Base-by-base conservation (phyloP, 352 stramenopile genomes). In the Phytophthora pinifolia region DNA sequence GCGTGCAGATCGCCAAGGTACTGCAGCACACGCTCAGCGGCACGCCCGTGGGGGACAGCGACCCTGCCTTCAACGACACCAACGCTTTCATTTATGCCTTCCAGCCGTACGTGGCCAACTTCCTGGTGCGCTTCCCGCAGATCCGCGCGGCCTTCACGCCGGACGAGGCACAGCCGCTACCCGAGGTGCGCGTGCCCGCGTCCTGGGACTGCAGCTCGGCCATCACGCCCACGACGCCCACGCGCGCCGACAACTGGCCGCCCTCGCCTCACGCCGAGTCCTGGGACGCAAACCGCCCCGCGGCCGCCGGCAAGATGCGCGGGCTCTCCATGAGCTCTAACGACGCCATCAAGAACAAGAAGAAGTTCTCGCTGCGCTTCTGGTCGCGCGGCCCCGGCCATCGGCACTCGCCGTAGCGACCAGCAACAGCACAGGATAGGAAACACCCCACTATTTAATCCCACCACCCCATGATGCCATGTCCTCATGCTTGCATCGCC, bases 1-100 rank as follows among this genome's bases (percentile, higher is more conserved):
- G 74, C 47, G 76, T 92, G 32, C 81, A 91, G 63, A 76, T 94
- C 52, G 82, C 84, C 61, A 92, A 91, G 67, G 67, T 94, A 38
- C 59, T 94, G 18, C 84, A 94, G 60, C 70, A 79, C 66, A 87
- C 84, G 9, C 65, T 94, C 31, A 83, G 70, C 22, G 81, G 81
- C 29, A 83, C 75, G 50, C 51, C 67, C 30, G 49, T 88, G 34
- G 70, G 54, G 31, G 74, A 86, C 46, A 75, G 67, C 45, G 67
- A 81, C 38, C 49, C 75, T 4, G 69, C 83, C 34, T 66, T 59
- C 37, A 46, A 66, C 15, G 65, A 73, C 37, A 72, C 55, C 62
- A 88, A 90, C 58, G 63, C 69, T 42, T 90, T 90, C 60, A 81
- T 90, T 54, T 56, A 61, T 25, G 69, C 67, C 29, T 88, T 80